A percentile compares a stretch with the other conserved stretches of the same genome.
These are phyloP conservation scores for Blastobotrys mokoenaii DNA, from an alignment of 805 yeast genomes.

Conservation along the genomic window DNA sequence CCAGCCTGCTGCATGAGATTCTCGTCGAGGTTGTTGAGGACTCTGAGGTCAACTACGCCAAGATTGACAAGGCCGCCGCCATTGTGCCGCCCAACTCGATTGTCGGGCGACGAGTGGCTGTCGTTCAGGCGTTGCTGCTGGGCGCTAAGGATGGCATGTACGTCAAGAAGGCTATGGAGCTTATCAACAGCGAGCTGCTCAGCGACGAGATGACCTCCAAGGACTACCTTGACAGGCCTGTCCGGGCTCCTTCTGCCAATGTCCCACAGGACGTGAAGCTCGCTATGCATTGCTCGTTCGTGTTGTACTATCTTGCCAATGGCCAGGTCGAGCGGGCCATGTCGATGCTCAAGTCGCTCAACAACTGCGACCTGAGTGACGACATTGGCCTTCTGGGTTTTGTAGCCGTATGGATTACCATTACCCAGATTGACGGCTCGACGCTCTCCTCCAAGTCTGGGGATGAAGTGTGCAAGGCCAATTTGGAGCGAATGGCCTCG, in stretches of 20 bases:
- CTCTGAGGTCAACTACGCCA: slow-evolving; percentile 7
- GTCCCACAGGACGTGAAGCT: slow-evolving; percentile 17
- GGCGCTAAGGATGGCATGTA: slow-evolving; percentile 18
- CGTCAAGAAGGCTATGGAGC: slow-evolving; percentile 18
- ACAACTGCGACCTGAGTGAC: slow-evolving; percentile 3
- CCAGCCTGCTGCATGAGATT: slow-evolving; percentile 18
- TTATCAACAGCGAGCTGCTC: slow-evolving; percentile 15
- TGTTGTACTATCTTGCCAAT: slow-evolving; percentile 14
- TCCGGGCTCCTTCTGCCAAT: not conserved
- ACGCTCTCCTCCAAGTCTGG: slow-evolving; percentile 5
- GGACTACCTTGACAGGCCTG: not conserved
- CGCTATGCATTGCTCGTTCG: slow-evolving; percentile 23
- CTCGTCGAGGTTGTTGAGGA: slow-evolving; percentile 16
- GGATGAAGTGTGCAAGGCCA: not conserved
- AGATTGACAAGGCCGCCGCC: slow-evolving; percentile 15
- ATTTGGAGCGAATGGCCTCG: slow-evolving; percentile 20
- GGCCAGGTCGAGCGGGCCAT: slow-evolving; percentile 10
- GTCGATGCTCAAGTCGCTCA: slow-evolving; percentile 10
- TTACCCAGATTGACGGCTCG: slow-evolving; percentile 9
- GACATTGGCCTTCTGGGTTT: slow-evolving; percentile 28
- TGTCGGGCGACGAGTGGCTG: slow-evolving; percentile 22
- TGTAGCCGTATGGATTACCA: slow-evolving; percentile 18
- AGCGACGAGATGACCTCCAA: not conserved
- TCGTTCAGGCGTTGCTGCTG: slow-evolving; percentile 23
- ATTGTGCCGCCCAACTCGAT: slow-evolving; percentile 25